Conservation (phyloP, 2,329 filamentous ascomycete species). For the Aspergillus japonicus region DNA sequence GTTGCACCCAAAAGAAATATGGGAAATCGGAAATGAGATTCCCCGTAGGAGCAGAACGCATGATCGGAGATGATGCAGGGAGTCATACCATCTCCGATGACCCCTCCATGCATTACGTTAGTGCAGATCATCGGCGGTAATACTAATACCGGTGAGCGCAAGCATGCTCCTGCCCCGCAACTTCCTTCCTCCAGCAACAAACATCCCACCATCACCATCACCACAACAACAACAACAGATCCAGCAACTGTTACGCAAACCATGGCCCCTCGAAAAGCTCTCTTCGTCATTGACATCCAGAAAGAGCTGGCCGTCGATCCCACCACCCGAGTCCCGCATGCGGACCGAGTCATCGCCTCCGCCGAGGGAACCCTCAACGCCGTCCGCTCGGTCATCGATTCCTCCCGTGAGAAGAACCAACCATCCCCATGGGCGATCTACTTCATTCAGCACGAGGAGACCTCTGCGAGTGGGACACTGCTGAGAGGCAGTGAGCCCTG, state of each 20-base stretch:
- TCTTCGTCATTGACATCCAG: constrained; percentile 7
- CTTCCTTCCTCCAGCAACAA: background rate
- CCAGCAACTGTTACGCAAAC: too few relatives aligned
- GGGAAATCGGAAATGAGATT: too few relatives aligned
- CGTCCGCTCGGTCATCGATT: background rate
- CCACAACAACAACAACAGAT: background rate
- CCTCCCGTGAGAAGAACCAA: background rate
- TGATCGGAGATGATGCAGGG: background rate
- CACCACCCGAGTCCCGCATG: constrained; percentile 2
- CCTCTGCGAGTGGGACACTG: background rate
- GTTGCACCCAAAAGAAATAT: too few relatives aligned
- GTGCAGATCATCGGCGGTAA: background rate
- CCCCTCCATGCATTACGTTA: background rate
- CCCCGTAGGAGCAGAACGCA: too few relatives aligned
- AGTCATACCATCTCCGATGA: background rate
- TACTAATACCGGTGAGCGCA: background rate
- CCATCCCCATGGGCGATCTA: background rate
- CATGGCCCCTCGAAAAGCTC: background rate
- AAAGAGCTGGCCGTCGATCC: background rate
- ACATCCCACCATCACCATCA: background rate
- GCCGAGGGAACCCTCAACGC: background rate
- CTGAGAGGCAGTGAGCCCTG: background rate
- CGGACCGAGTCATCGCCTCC: background rate
- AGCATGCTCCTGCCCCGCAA: background rate
- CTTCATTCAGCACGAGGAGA: constrained; percentile 5